These are phyloP conservation scores for Microbotryomycetes sp. DNA, from an alignment of 1,284 basidiomycete species.

Conservation along the genomic window DNA sequence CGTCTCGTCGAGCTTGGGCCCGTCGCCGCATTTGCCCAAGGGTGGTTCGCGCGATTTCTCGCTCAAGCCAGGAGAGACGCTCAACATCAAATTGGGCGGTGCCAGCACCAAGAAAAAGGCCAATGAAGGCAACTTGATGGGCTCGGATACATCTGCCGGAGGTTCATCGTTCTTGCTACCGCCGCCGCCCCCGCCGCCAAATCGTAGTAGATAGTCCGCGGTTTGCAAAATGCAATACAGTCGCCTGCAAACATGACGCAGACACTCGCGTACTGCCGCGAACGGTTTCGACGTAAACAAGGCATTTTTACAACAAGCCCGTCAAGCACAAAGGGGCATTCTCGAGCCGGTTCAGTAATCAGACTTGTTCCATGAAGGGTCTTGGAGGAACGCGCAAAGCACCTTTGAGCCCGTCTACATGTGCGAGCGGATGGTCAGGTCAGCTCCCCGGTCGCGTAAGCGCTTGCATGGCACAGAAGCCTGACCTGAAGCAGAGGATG, in stretches of 20 bases:
- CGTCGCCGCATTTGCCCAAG: slow-evolving; percentile 49
- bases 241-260: too few species aligned
- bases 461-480: slow-evolving; percentile 5
- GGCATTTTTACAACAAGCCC: not conserved
- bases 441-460: not conserved
- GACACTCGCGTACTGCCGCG: too few species aligned
- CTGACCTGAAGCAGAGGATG: slow-evolving; percentile 88
- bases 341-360: slow-evolving; percentile 18
- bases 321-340: too few species aligned
- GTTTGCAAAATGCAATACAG: too few species aligned
- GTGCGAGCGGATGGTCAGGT: not conserved
- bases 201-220: not conserved
- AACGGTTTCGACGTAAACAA: too few species aligned
- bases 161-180: slow-evolving; percentile 28
- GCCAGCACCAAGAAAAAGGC: slow-evolving; percentile 43
- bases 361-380: slow-evolving; percentile 38
- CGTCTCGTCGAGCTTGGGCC: slow-evolving; percentile 40
- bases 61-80: slow-evolving; percentile 92
- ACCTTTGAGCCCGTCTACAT: slow-evolving; percentile 90
- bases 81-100: slow-evolving; percentile 83
- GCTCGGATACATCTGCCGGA: slow-evolving; percentile 2
- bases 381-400: slow-evolving; percentile 87
- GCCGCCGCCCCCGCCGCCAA: slow-evolving; percentile 30
- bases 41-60: slow-evolving; percentile 80
- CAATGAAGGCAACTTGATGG: not conserved